These are phyloP conservation scores for Grammothele lineata DNA, from an alignment of 768 basidiomycete species.

Conservation along the genomic window DNA sequence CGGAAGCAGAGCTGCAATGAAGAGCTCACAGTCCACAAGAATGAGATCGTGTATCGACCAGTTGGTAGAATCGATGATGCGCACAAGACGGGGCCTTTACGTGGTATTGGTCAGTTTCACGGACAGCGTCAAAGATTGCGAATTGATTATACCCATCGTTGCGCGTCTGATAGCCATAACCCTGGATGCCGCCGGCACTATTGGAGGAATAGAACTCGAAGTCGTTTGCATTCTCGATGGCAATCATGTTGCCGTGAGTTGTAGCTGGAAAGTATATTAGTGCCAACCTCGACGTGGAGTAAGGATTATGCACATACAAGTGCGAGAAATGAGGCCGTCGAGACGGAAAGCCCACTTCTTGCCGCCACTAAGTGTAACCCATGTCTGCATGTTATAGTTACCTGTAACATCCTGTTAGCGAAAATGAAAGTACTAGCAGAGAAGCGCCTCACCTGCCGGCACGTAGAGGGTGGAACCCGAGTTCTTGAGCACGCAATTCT, in stretches of 20 bases:
- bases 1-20: too few relatives aligned
- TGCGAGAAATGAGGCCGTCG: slow-evolving; percentile 28
- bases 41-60: slow-evolving; percentile 30
- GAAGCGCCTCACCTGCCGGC: slow-evolving; percentile 18
- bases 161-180: slow-evolving; percentile 26
- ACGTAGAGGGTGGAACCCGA: slow-evolving; percentile 22
- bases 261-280: slow-evolving; percentile 13
- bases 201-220: slow-evolving; percentile 29
- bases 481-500: slow-evolving; percentile 25
- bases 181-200: slow-evolving; percentile 27
- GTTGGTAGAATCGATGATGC: slow-evolving; percentile 24
- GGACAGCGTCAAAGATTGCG: background rate
- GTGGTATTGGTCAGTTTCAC: too few relatives aligned
- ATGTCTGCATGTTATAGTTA: slow-evolving; percentile 27
- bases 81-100: slow-evolving; percentile 27
- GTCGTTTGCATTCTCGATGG: slow-evolving; percentile 26
- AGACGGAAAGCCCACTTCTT: slow-evolving; percentile 27
- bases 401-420: background rate
- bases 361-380: slow-evolving; percentile 25
- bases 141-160: slow-evolving; percentile 22
- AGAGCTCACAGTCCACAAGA: slow-evolving; percentile 26
- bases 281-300: background rate
- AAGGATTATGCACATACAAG: slow-evolving; percentile 11
- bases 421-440: background rate
- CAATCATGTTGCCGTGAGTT: slow-evolving; percentile 28